These are phyloP conservation scores for Ceriops zippeliana DNA, from an alignment of 345 rosid species.

Conservation along the genomic window DNA sequence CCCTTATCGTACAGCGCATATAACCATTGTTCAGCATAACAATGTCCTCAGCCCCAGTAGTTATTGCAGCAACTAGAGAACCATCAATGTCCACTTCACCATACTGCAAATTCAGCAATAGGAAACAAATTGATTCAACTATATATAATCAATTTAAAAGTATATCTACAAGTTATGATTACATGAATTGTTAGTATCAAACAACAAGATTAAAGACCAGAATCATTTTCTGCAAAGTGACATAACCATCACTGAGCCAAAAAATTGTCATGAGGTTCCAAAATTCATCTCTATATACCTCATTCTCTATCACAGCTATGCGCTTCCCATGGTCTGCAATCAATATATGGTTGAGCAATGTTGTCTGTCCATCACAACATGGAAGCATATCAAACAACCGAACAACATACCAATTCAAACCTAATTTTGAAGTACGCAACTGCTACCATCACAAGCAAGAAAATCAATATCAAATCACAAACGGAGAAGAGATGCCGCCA, in stretches of 20 bases:
- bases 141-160: background rate
- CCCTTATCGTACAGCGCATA: conserved; percentile 64
- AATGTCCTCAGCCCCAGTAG: no score
- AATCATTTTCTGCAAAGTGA: background rate
- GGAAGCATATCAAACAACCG: background rate
- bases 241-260: no score
- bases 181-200: background rate
- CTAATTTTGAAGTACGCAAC: no score
- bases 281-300: conserved; percentile 40
- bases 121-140: no score
- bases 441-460: background rate
- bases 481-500: background rate
- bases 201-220: background rate
- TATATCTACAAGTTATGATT: background rate
- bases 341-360: conserved; percentile 82
- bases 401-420: background rate
- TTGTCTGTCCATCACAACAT: conserved; percentile 55
- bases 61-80: no score
- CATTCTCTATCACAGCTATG: conserved; percentile 93
- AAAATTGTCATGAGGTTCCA: background rate
- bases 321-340: conserved; percentile 94
- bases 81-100: no score
- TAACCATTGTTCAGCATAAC: no score
- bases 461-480: background rate
- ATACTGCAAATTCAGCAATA: no score